Conservation (phyloP, 2,329 filamentous ascomycete genomes). For the Alternaria alternata region DNA sequence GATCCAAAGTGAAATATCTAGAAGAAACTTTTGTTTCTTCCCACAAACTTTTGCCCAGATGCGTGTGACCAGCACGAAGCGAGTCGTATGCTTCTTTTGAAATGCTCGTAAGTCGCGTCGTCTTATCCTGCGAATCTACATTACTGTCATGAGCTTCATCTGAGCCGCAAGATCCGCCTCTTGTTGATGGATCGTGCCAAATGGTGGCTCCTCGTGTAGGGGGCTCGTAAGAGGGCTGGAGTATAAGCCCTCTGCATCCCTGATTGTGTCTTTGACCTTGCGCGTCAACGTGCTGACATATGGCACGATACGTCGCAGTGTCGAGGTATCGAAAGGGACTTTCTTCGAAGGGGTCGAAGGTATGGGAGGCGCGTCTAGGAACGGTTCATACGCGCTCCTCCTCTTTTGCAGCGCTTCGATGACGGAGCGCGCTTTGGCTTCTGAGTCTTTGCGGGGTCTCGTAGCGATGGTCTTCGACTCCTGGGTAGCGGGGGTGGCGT, state of each 20-base stretch:
- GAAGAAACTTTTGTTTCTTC: constrained; percentile 37
- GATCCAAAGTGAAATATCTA: constrained; percentile 43
- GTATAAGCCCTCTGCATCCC: constrained; percentile 58
- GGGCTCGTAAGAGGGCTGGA: constrained; percentile 53
- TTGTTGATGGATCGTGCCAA: constrained; percentile 44
- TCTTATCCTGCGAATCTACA: constrained; percentile 42
- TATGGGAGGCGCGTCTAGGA: constrained; percentile 34
- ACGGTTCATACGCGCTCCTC: constrained; percentile 46
- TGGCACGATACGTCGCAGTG: constrained; percentile 68
- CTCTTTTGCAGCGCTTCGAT: constrained; percentile 67
- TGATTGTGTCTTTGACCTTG: constrained; percentile 57
- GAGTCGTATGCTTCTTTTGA: constrained; percentile 7
- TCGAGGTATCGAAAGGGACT: constrained; percentile 72
- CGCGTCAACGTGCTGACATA: constrained; percentile 59
- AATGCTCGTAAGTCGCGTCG: constrained; percentile 20
- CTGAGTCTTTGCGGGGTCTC: constrained; percentile 63
- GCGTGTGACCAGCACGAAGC: constrained; percentile 25
- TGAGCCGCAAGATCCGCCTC: constrained; percentile 46
- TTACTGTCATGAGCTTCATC: constrained; percentile 54
- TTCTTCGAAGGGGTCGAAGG: constrained; percentile 56
- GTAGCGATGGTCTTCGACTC: constrained; percentile 40
- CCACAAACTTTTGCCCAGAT: constrained; percentile 28
- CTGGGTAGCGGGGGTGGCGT: constrained; percentile 35
- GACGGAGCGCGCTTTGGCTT: constrained; percentile 68
- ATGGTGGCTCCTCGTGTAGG: constrained; percentile 47